These are phyloP conservation scores for Theobroma grandiflorum DNA, from an alignment of 441 rosid genomes.

Conservation along the genomic window DNA sequence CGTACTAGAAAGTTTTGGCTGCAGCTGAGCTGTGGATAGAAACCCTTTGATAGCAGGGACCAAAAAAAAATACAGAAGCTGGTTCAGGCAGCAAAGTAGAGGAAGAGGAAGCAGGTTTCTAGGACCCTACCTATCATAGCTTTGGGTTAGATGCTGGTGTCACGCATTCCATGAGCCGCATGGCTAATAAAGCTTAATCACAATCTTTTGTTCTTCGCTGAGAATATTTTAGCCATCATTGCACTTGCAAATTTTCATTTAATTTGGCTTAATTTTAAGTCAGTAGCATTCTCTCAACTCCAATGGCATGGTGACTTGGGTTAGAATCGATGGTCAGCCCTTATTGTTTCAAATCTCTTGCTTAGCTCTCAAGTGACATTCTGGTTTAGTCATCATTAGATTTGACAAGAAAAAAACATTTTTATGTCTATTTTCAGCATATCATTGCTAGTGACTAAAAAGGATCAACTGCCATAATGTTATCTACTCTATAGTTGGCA, in stretches of 20 bases:
- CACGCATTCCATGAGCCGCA: not conserved
- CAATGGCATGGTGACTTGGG: not conserved
- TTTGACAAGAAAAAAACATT: not conserved
- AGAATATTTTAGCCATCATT: slow-evolving; percentile 20
- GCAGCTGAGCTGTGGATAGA: not conserved
- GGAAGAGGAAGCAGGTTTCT: not conserved
- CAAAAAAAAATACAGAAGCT: not conserved
- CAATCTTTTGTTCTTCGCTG: slow-evolving; percentile 8
- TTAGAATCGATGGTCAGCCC: not conserved
- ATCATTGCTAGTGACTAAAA: not conserved
- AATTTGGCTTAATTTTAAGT: not conserved
- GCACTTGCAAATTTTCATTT: not conserved
- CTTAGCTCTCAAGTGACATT: not conserved
- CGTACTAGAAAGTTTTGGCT: not conserved
- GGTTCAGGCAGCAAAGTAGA: slow-evolving; percentile 5
- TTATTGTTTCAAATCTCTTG: not conserved
- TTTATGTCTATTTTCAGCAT: not conserved
- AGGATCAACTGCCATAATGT: not conserved
- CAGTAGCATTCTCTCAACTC: too few relatives aligned
- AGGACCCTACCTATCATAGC: slow-evolving; percentile 9
- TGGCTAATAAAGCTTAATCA: slow-evolving; percentile 5
- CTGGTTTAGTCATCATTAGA: too few relatives aligned
- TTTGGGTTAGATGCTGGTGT: not conserved
- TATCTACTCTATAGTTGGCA: not conserved
- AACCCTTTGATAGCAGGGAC: not conserved